These are phyloP conservation scores for Lentinula raphanica DNA, from an alignment of 768 basidiomycete genomes.

Conservation along the genomic window DNA sequence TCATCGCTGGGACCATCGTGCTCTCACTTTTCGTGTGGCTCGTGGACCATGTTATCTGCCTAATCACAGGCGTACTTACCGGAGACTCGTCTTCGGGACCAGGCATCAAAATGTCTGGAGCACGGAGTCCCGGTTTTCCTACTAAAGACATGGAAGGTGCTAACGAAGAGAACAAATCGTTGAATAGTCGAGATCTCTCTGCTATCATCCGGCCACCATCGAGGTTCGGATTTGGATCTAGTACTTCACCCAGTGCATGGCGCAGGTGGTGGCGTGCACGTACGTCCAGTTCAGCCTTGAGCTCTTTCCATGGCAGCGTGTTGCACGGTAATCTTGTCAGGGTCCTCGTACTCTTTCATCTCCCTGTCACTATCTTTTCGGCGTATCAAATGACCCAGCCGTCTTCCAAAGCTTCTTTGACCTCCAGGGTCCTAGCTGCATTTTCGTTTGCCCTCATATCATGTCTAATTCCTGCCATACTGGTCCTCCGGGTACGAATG, in stretches of 20 bases:
- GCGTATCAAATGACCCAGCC: constrained; percentile 77
- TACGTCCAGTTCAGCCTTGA: constrained; percentile 39
- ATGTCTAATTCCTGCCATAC: constrained; percentile 65
- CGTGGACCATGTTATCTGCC: constrained; percentile 51
- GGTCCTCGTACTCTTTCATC: constrained; percentile 86
- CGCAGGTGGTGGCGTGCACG: constrained; percentile 49
- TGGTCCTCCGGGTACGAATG: constrained; percentile 72
- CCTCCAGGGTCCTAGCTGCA: constrained; percentile 73
- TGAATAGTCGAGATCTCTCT: constrained; percentile 28
- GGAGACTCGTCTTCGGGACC: constrained; percentile 4
- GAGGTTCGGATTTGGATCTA: constrained; percentile 17
- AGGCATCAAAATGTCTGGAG: constrained; percentile 21
- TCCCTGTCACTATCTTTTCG: constrained; percentile 90
- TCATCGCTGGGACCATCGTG: constrained; percentile 66
- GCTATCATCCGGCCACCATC: constrained; percentile 16
- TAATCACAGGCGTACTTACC: constrained; percentile 22
- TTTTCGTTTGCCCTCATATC: constrained; percentile 79
- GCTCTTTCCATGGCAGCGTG: constrained; percentile 76
- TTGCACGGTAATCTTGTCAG: constrained; percentile 90
- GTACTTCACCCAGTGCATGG: constrained; percentile 23
- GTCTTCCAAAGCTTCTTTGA: constrained; percentile 41
- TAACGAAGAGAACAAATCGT: constrained; percentile 46
- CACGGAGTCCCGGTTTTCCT: constrained; percentile 32
- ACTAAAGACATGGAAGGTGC: constrained; percentile 49
- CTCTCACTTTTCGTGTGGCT: constrained; percentile 70